A percentile compares a stretch with the other conserved stretches of the same genome.
Conservation (phyloP, 768 basidiomycete genomes). For the Boletus huronensis region DNA sequence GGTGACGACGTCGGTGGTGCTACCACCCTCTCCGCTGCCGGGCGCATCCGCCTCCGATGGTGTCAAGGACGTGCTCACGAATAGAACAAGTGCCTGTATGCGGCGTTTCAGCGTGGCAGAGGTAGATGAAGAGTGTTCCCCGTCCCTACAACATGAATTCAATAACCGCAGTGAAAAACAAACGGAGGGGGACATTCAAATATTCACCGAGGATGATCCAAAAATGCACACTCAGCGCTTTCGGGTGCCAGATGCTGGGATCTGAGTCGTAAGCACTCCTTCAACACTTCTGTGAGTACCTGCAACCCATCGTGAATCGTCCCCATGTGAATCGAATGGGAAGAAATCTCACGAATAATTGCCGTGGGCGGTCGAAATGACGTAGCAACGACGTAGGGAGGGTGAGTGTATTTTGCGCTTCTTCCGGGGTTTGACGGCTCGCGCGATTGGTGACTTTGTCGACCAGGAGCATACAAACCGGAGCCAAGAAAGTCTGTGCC, state of each 20-base stretch:
- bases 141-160: constrained; percentile 43
- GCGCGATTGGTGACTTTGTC: constrained; percentile 73
- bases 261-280: constrained; percentile 62
- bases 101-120: constrained; percentile 51
- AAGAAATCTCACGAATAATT: constrained; percentile 50
- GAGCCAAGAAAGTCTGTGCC: constrained; percentile 72
- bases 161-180: neutral
- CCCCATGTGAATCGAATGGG: neutral
- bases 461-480: constrained; percentile 79
- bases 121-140: constrained; percentile 49
- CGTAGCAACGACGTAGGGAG: constrained; percentile 68
- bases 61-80: constrained; percentile 54
- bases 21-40: constrained; percentile 15
- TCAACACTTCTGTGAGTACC: constrained; percentile 61
- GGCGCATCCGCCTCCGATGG: constrained; percentile 19
- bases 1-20: constrained; percentile 43
- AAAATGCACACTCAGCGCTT: constrained; percentile 41
- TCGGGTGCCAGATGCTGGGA: constrained; percentile 39
- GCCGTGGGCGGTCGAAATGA: constrained; percentile 45
- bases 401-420: constrained; percentile 54
- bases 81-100: constrained; percentile 64
- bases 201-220: constrained; percentile 52
- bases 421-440: constrained; percentile 57
- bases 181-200: neutral
- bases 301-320: constrained; percentile 26